A percentile compares a stretch with the other conserved stretches of the same genome.
These are phyloP conservation scores for Plantago major DNA, from an alignment of 257 asterid genomes.

Conservation along the genomic window DNA sequence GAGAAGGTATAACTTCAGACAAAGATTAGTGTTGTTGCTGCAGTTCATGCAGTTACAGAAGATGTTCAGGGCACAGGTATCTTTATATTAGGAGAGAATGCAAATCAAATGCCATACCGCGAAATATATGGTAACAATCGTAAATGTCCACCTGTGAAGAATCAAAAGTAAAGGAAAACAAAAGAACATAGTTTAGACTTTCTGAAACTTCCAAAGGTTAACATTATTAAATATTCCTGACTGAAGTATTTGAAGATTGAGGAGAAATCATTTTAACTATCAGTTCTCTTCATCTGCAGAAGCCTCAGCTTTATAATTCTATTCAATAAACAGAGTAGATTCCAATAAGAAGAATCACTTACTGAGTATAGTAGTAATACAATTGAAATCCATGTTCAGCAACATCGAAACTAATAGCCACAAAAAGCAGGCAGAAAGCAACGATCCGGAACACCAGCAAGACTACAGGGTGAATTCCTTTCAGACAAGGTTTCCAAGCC, in stretches of 20 bases:
- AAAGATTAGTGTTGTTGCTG: constrained; percentile 11
- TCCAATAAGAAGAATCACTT: constrained; percentile 33
- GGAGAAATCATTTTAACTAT: too few species aligned
- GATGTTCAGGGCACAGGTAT: constrained; percentile 1
- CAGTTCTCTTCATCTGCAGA: too few species aligned
- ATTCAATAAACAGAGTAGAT: background rate
- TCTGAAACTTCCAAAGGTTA: too few species aligned
- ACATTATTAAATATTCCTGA: too few species aligned
- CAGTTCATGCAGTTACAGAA: background rate
- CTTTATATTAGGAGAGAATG: constrained; percentile 11
- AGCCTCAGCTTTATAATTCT: too few species aligned
- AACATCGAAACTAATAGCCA: constrained; percentile 50
- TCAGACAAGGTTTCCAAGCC: constrained; percentile 82
- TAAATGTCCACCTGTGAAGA: constrained; percentile 83
- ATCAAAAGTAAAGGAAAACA: constrained; percentile 8
- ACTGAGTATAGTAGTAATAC: constrained; percentile 86
- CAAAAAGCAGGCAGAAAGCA: constrained; percentile 59
- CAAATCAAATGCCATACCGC: constrained; percentile 53
- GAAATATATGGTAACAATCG: constrained; percentile 73
- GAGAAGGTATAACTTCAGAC: constrained; percentile 16
- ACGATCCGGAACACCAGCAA: constrained; percentile 55
- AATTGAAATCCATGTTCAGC: constrained; percentile 59
- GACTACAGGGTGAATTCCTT: constrained; percentile 45
- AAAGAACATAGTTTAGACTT: constrained; percentile 13
- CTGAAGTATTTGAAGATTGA: too few species aligned